Evolutionary conservation across 331 rosid genomes (phyloP), one percentile per base, ranked within the genome.

Genomic region (Rosa hybrid): DNA sequence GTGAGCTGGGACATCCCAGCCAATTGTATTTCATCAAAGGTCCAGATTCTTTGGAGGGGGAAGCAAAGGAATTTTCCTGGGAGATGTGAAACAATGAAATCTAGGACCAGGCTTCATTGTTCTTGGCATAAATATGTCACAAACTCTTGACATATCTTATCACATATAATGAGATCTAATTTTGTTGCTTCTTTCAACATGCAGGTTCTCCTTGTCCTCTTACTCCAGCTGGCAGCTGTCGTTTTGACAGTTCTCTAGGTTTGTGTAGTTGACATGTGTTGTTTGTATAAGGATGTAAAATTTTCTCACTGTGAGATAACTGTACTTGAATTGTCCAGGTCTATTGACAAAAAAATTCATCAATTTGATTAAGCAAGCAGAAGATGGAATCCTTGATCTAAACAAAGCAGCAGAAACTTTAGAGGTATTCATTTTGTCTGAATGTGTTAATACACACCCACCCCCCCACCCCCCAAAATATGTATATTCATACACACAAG

Each of bases 201-300:
- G 82, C 94, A 93, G 99, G 96, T 80, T 90, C 93, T 77, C 94
- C 91, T 68, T 91, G 93, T 69, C 92, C 97, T 60, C 94, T 90
- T 82, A 95, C 99, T 81, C 99, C 98, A 54, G 97, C 97, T 46
- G 90, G 92, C 44, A 93, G 82, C 87, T 91, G 97, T 81, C 97
- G 99, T 10, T 91, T 90, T 83, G 99, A 96, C 85, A 96, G 96
- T 89, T 96, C 99, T 80, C 86, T 96, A 86, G 98, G 99, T 96
- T 44, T 81, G 53, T 65, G 51, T 72, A 74, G 80, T 84, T 77
- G 74, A 23, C 53, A 73, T 62, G 17, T 44, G 56, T 67, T 63
- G 81, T 76, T 23, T 80, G 54, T 65, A 80, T 57, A 65, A 67
- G 50, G 82, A 70, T 84, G 72, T 77, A 74, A 14, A 48, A 51